Evolutionary conservation across 2,329 filamentous ascomycete species (phyloP), one percentile per base, ranked within the genome.

Genomic region (Xylariaceae sp.): DNA sequence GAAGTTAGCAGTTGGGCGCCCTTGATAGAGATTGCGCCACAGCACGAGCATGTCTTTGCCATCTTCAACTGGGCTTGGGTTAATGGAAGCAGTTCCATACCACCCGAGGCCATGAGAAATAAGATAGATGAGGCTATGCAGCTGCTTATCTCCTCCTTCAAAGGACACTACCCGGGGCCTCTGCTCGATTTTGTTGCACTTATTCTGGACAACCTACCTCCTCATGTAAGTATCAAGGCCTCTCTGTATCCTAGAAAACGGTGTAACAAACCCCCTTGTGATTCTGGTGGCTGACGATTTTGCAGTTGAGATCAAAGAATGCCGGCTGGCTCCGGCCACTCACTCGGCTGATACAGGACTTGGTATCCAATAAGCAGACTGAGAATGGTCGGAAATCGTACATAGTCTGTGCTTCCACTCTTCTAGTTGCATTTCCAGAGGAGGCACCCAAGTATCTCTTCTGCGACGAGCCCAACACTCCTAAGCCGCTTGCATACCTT

Each of bases 401-500:
- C 52, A 79, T 73, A 7, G 74, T 76, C 38, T 69, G 77, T 14
- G 65, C 74, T 3, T 74, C 76, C 2, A 67, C 73, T 3, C 62
- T 84, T 11, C 65, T 84, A 5, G 70, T 76, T 41, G 59, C 62
- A 2, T 83, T 77, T 47, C 74, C 74, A 2, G 48, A 54, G 1
- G 56, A 61, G 3, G 66, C 66, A 2, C 61, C 73, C 0, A 52
- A 54, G 7, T 55, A 76, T 3, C 61, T 85, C 2, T 84, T 84
- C 60, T 61, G 64, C 6, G 63, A 70, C 38, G 54, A 63, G 4
- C 56, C 52, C 13, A 56, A 57, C 17, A 54, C 62, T 2, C 64
- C 68, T 23, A 78, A 74, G 44, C 71, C 78, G 0, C 74, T 78
- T 44, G 71, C 76, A 1, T 83, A 79, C 50, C 63, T 84, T 3